phyloP scores from a whole-genome alignment of 1,284 basidiomycete species.

The Malassezia yamatoensis region DNA sequence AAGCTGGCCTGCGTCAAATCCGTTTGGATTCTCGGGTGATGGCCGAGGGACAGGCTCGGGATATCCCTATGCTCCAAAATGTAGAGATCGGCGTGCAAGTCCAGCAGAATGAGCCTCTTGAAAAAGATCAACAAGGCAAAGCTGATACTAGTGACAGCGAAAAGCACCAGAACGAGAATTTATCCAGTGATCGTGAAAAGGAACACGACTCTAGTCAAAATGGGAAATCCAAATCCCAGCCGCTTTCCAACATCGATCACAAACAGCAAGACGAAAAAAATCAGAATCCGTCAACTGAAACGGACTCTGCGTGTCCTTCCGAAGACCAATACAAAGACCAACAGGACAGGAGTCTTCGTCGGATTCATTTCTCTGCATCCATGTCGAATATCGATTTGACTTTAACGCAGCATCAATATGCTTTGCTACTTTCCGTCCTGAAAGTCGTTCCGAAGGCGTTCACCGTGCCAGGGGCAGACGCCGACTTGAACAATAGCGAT shows the following conservation, averaged over 20 bases:
- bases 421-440: background rate
- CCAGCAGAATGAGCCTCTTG: constrained; percentile 60
- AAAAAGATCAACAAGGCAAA: background rate
- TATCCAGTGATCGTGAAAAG: no score
- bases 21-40: constrained; percentile 54
- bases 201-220: no score
- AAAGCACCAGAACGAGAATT: no score
- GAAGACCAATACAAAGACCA: no score
- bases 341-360: background rate
- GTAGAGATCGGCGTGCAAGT: constrained; percentile 81
- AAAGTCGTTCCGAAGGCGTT: background rate
- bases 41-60: constrained; percentile 28
- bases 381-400: constrained; percentile 7
- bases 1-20: constrained; percentile 74
- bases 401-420: constrained; percentile 12
- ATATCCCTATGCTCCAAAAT: constrained; percentile 76
- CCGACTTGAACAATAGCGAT: background rate
- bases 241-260: no score
- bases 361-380: background rate
- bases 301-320: no score
- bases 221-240: no score
- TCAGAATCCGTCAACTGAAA: no score
- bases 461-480: background rate
- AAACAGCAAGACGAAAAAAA: no score
- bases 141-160: no score